Percentiles rank a stretch among this genome's conserved stretches.
Conservation (phyloP, 1,139 yeast genomes). For the Pichia sp. region DNA sequence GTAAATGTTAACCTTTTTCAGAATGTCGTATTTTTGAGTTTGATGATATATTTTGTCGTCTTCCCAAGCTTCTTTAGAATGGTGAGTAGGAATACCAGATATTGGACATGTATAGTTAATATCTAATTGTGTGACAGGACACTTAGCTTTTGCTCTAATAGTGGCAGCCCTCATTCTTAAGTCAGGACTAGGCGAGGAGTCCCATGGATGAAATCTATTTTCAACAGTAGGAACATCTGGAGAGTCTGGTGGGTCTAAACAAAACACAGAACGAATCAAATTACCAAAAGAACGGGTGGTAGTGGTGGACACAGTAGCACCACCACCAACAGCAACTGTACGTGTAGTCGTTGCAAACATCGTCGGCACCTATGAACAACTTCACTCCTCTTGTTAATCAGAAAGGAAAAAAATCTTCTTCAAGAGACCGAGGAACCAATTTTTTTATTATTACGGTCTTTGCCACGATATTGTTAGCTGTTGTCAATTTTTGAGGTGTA, state of each 20-base stretch:
- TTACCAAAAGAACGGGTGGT: slow-evolving; percentile 26
- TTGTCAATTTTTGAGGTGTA: too few species aligned
- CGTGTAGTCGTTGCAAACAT: background rate
- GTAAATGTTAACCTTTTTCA: slow-evolving; percentile 81
- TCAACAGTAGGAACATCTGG: slow-evolving; percentile 57
- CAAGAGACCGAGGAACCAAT: too few species aligned
- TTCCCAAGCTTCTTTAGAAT: slow-evolving; percentile 84
- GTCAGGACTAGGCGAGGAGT: slow-evolving; percentile 82
- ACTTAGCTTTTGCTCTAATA: slow-evolving; percentile 77
- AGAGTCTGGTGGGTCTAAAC: slow-evolving; percentile 54
- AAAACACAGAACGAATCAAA: slow-evolving; percentile 48
- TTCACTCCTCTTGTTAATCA: too few species aligned
- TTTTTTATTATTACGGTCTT: too few species aligned
- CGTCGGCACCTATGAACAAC: background rate
- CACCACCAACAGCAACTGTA: background rate
- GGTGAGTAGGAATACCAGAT: slow-evolving; percentile 96
- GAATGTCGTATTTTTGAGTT: slow-evolving; percentile 55
- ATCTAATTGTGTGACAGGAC: slow-evolving; percentile 81
- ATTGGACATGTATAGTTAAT: slow-evolving; percentile 85
- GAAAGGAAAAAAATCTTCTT: too few species aligned
- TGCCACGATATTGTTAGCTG: too few species aligned
- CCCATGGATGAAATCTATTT: slow-evolving; percentile 78
- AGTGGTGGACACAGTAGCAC: background rate
- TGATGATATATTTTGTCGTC: slow-evolving; percentile 66
- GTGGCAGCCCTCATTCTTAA: slow-evolving; percentile 87